Evolutionary conservation across 2,329 filamentous ascomycete genomes (phyloP).

Genomic region (Cercospora canescens): DNA sequence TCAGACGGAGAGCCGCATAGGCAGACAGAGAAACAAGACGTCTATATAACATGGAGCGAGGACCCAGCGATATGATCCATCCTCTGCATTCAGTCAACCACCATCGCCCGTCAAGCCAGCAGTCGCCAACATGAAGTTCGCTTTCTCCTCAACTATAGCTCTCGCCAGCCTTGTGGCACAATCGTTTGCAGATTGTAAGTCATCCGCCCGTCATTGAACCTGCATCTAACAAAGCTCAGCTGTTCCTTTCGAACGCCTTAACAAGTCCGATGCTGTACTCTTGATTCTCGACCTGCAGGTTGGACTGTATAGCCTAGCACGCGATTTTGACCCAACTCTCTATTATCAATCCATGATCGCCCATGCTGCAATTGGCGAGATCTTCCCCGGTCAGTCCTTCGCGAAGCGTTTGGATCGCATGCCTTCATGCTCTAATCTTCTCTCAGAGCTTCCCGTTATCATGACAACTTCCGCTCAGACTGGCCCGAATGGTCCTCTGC

Average conservation of each 20-base stretch:
- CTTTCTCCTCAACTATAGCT: background rate
- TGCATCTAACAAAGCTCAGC: constrained; percentile 10
- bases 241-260: constrained; percentile 38
- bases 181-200: constrained; percentile 17
- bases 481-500: constrained; percentile 70
- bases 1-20: background rate
- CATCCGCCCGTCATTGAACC: background rate
- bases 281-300: constrained; percentile 62
- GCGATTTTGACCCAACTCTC: constrained; percentile 66
- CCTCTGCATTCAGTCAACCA: background rate
- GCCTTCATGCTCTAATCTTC: background rate
- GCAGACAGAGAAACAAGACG: background rate
- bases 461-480: constrained; percentile 68
- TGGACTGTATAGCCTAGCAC: constrained; percentile 59
- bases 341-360: constrained; percentile 69
- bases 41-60: background rate
- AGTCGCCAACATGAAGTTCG: background rate
- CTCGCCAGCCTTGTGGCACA: constrained; percentile 9
- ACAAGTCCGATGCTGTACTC: constrained; percentile 48
- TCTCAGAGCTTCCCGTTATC: constrained; percentile 61
- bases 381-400: constrained; percentile 47
- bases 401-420: background rate
- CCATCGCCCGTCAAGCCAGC: background rate
- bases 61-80: background rate
- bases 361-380: constrained; percentile 64